Evolutionary conservation across 129 eudicot genomes (phyloP), one percentile per base, ranked within the genome.

Genomic region (Logfia minima): DNA sequence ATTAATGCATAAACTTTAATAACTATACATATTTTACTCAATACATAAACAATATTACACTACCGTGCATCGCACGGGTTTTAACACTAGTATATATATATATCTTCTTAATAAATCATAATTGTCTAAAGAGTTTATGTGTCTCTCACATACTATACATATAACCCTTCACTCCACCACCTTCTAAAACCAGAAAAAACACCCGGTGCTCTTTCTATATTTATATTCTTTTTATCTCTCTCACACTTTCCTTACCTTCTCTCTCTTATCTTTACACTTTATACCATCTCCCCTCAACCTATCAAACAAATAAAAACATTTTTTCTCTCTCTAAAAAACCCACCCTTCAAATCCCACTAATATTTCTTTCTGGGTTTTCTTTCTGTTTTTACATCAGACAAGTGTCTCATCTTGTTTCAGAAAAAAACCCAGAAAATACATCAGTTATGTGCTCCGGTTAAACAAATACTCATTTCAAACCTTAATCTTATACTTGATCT

Each of bases 331-430:
- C 81, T 66, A 81, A 66, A 23, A 35, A 22, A 45, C 39, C 28
- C 66, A 13, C 45, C 66, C 66, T 79, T 73, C 68, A 72, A 79
- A 71, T 32, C 64, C 60, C 72, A 79, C 65, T 43, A 18, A 5
- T 8, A 18, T 32, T 56, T 64, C 34, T 24, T 35, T 70, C 62
- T 75, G 70, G 43, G 72, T 71, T 52, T 58, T 63, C 8, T 83
- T 63, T 75, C 64, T 72, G 69, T 82, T 75, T 74, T 79, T 68
- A 35, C 81, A 76, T 68, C 86, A 76, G 84, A 81, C 78, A 77
- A 80, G 82, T 86, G 84, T 83, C 85, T 86, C 84, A 66, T 81
- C 85, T 58, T 75, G 43, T 66, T 62, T 45, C 74, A 65, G 74
- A 79, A 32, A 77, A 53, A 70, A 53, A 21, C 74, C 73, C 62